Evolutionary conservation across 2,329 filamentous ascomycete species (phyloP).

Genomic region (Colletotrichum sojae): DNA sequence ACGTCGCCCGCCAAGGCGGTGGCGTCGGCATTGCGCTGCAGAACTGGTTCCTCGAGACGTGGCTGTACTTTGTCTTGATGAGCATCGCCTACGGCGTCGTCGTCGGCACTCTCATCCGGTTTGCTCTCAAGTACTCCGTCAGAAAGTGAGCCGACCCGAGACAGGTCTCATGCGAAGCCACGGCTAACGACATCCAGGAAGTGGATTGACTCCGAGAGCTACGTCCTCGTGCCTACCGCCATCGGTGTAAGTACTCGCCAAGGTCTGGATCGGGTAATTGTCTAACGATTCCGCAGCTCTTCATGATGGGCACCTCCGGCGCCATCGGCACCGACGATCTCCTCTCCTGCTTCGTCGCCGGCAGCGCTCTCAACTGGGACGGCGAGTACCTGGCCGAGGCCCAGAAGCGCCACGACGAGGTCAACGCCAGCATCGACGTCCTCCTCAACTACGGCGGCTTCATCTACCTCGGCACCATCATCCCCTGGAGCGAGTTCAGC

Average conservation of each 20-base stretch:
- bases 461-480: slow-evolving; percentile 69
- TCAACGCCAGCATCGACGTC: slow-evolving; percentile 71
- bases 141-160: slow-evolving; percentile 44
- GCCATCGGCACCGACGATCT: slow-evolving; percentile 72
- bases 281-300: slow-evolving; percentile 56
- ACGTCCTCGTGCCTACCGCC: slow-evolving; percentile 65
- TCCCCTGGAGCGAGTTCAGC: slow-evolving; percentile 70
- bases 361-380: slow-evolving; percentile 73
- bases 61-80: slow-evolving; percentile 71
- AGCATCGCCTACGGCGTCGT: slow-evolving; percentile 66
- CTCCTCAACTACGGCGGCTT: slow-evolving; percentile 73
- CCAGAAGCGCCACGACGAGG: slow-evolving; percentile 70
- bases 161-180: too few relatives aligned
- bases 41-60: slow-evolving; percentile 72
- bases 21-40: slow-evolving; percentile 66
- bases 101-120: slow-evolving; percentile 63
- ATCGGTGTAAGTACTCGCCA: slow-evolving; percentile 56
- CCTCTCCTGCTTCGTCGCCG: slow-evolving; percentile 73
- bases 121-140: slow-evolving; percentile 60
- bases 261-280: background rate
- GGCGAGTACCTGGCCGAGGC: slow-evolving; percentile 71
- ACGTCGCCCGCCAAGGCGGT: slow-evolving; percentile 66
- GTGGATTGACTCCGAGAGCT: slow-evolving; percentile 70
- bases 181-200: slow-evolving; percentile 49
- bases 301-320: slow-evolving; percentile 70